phyloP scores from a whole-genome alignment of 129 eudicot species.

The Saussurea involucrata region DNA sequence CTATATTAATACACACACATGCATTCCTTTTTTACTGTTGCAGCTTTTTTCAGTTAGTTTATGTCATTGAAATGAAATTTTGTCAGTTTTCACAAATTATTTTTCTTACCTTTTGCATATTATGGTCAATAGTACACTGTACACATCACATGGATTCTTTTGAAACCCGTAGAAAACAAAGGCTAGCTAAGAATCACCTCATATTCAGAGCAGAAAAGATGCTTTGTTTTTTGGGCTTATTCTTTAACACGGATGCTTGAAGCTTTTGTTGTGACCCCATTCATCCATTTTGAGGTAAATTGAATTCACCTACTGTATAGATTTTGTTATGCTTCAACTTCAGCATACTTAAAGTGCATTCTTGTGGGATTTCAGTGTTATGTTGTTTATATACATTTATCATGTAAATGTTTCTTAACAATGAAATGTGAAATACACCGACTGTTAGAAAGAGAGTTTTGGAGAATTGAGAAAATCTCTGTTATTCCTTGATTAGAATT shows the following conservation, averaged over 20 bases:
- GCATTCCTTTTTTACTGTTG: too few species aligned
- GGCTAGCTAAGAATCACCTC: background rate
- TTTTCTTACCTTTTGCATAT: background rate
- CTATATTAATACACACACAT: too few species aligned
- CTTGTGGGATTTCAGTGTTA: background rate
- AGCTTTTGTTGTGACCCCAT: background rate
- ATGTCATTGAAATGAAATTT: background rate
- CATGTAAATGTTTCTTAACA: too few species aligned
- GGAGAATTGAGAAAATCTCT: too few species aligned
- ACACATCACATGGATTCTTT: background rate
- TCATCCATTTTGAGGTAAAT: background rate
- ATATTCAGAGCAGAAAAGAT: background rate
- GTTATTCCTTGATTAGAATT: too few species aligned
- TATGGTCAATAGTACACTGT: background rate
- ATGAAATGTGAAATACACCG: too few species aligned
- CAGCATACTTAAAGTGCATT: background rate
- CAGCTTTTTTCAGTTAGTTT: too few species aligned
- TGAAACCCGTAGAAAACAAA: background rate
- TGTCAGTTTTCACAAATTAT: background rate
- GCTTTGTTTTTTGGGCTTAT: background rate
- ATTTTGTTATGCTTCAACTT: background rate
- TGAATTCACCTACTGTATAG: background rate
- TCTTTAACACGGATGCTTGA: background rate
- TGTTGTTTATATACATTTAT: slow-evolving; percentile 1
- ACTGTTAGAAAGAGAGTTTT: too few species aligned